Conservation (phyloP, 2,329 filamentous ascomycete species). For the Claviceps africana region DNA sequence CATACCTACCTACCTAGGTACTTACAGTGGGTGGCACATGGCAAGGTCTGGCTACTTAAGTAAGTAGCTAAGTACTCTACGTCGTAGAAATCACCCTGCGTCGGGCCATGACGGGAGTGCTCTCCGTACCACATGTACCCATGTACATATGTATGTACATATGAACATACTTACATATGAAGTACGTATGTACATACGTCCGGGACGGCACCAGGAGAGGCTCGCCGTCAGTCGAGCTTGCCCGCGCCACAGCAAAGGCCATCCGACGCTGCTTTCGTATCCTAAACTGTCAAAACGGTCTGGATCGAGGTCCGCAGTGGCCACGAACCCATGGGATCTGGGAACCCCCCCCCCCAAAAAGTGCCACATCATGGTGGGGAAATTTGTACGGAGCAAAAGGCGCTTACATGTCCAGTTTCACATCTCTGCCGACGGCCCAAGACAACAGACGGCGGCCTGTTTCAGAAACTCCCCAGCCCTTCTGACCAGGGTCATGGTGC, state of each 20-base stretch:
- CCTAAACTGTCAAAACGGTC: neutral
- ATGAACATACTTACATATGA: too few relatives aligned
- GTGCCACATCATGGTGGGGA: neutral
- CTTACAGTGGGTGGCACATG: too few relatives aligned
- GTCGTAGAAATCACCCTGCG: too few relatives aligned
- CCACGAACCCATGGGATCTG: too few relatives aligned
- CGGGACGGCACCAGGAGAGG: neutral
- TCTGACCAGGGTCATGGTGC: slow-evolving; percentile 1
- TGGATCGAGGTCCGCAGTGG: neutral
- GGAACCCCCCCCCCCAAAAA: too few relatives aligned
- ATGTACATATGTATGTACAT: neutral
- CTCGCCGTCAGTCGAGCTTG: neutral
- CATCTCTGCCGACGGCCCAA: neutral
- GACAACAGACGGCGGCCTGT: neutral
- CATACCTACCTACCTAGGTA: too few relatives aligned
- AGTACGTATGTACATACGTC: neutral
- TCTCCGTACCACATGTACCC: neutral
- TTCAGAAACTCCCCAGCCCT: slow-evolving; percentile 2
- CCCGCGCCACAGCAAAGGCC: neutral
- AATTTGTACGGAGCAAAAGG: neutral
- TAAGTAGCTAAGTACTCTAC: too few relatives aligned
- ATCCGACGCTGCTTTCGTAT: neutral
- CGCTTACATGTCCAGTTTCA: neutral
- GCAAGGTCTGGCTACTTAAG: too few relatives aligned
- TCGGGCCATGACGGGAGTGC: neutral